Conservation (phyloP, 2,329 filamentous ascomycete genomes). For the Nemania sp. region DNA sequence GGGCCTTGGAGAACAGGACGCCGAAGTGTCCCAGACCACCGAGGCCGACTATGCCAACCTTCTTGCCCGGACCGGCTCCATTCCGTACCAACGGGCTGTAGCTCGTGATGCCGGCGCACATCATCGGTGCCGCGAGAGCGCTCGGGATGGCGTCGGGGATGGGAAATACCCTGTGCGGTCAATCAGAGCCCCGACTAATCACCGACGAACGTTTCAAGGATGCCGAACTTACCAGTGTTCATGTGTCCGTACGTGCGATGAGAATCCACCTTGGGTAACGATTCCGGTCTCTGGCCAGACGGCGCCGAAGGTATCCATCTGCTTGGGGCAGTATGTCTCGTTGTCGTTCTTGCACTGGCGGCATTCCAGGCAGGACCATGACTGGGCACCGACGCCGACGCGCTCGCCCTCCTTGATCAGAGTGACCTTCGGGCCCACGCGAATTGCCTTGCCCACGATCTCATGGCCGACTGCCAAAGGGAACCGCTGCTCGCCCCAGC, state of each 20-base stretch:
- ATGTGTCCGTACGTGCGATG: conserved; percentile 70
- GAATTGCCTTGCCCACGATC: conserved; percentile 70
- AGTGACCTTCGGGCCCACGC: conserved; percentile 68
- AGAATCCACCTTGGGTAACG: conserved; percentile 64
- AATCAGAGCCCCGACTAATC: background rate
- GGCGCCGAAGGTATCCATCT: conserved; percentile 63
- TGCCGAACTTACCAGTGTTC: conserved; percentile 64
- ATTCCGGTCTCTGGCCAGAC: conserved; percentile 64
- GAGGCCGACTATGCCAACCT: conserved; percentile 75
- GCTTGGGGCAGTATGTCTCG: conserved; percentile 69
- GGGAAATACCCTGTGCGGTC: conserved; percentile 59
- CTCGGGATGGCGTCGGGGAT: conserved; percentile 74
- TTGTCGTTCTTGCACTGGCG: conserved; percentile 68
- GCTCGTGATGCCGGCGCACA: conserved; percentile 82
- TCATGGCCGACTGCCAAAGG: conserved; percentile 67
- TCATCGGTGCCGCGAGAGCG: conserved; percentile 73
- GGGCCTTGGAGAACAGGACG: conserved; percentile 69
- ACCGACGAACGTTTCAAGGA: background rate
- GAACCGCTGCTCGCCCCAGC: conserved; percentile 57
- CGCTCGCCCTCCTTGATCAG: conserved; percentile 64
- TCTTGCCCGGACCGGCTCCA: conserved; percentile 76
- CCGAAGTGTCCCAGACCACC: conserved; percentile 75
- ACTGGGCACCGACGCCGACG: conserved; percentile 72
- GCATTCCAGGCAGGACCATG: conserved; percentile 67
- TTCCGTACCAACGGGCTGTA: conserved; percentile 79